Evolutionary conservation across 2,329 filamentous ascomycete species (phyloP), one percentile per base, ranked within the genome.

Genomic region (Aureobasidium sp.): DNA sequence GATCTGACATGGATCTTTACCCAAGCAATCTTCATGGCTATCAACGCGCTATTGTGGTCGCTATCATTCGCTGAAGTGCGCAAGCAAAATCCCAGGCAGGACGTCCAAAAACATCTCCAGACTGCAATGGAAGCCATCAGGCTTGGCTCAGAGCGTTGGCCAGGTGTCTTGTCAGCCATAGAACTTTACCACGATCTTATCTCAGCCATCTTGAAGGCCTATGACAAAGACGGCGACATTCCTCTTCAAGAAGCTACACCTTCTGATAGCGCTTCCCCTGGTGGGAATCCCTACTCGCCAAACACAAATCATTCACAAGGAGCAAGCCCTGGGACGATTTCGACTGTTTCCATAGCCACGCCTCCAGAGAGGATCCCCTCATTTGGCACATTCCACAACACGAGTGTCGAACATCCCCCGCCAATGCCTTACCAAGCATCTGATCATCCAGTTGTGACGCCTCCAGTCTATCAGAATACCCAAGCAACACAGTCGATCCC

Each of bases 1-100:
- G 93, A 97, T 70, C 81, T 97, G 64, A 97, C 92, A 0, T 97
- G 93, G 93, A 87, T 96, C 47, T 96, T 96, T 70, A 85, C 96
- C 1, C 83, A 96, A 63, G 87, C 88, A 23, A 82, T 97, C 44
- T 97, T 95, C 77, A 94, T 95, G 85, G 87, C 90, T 5, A 82
- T 97, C 62, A 97, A 96, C 71, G 92, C 90, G 5, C 83, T 97
- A 55, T 82, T 99, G 0, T 99, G 94, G 94, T 86, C 89, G 1
- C 82, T 96, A 8, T 96, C 92, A 1, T 97, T 96, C 70, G 82
- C 87, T 3, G 88, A 93, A 66, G 87, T 97, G 27, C 87, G 94
- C 50, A 82, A 84, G 60, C 79, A 84, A 20, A 88, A 96, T 71
- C 73, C 82, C 4, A 84, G 87, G 23, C 86, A 91, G 48, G 87